Evolutionary conservation across 371 early-diverging fungal species (phyloP).

Genomic region (Mycotypha africana): DNA sequence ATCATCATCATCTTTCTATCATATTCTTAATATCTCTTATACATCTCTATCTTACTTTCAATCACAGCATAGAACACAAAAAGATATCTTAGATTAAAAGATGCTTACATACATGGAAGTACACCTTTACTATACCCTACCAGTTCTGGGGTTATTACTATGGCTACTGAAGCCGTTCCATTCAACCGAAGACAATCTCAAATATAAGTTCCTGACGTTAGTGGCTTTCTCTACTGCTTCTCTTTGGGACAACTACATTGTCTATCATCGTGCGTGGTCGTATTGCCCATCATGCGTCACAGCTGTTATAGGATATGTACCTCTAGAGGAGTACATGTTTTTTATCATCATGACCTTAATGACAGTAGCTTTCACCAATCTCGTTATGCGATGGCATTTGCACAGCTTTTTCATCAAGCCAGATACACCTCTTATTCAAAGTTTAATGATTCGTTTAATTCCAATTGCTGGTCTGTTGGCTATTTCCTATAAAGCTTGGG

Average conservation of each 20-base stretch:
- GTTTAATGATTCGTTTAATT: slow-evolving; percentile 23
- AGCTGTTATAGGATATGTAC: slow-evolving; percentile 55
- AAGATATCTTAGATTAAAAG: too few species aligned
- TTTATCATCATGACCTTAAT: slow-evolving; percentile 58
- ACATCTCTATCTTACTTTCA: too few species aligned
- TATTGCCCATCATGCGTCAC: slow-evolving; percentile 48
- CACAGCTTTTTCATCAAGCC: slow-evolving; percentile 30
- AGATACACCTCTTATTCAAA: slow-evolving; percentile 15
- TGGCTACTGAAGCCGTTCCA: slow-evolving; percentile 37
- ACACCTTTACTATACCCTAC: slow-evolving; percentile 54
- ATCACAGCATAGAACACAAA: too few species aligned
- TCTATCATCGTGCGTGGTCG: slow-evolving; percentile 48
- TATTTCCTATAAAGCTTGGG: slow-evolving; percentile 35
- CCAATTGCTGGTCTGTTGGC: slow-evolving; percentile 28
- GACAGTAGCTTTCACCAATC: slow-evolving; percentile 37
- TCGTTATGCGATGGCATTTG: slow-evolving; percentile 42
- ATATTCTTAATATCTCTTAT: too few species aligned
- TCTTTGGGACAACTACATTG: slow-evolving; percentile 61
- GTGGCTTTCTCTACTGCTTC: slow-evolving; percentile 54
- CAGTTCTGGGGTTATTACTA: slow-evolving; percentile 33
- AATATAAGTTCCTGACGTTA: slow-evolving; percentile 33
- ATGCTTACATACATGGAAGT: slow-evolving; percentile 56
- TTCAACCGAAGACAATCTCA: slow-evolving; percentile 27
- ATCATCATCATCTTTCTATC: too few species aligned
- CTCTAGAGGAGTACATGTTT: slow-evolving; percentile 61